Base-by-base conservation (phyloP, 345 rosid genomes). In the Brassica rapa region DNA sequence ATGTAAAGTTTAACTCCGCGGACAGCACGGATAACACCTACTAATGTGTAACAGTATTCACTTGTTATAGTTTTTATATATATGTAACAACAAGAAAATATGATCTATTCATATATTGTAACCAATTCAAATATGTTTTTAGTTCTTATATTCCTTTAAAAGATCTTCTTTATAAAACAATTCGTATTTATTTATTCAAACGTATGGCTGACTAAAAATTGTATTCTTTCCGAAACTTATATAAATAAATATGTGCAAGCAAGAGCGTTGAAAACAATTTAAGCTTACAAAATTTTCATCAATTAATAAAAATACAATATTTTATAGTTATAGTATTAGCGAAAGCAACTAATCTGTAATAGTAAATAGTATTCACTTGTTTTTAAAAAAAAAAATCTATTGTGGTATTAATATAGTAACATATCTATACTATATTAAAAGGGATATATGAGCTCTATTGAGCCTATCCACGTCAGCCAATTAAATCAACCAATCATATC, bases 11-110 rank as follows among this genome's bases (percentile, higher is more conserved):
- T 27, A 67, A 24, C n/a, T 49, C 56, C 25, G 10, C 64, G 4
- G 39, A 62, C 56, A 12, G 30, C 64, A 10, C 39, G 57, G 37
- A 16, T 69, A 62, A 23, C 80, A 64, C 71, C 71, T 77, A 56
- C 19, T 39, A 41, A 29, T 57, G n/a, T 66, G 55, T 72, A 19
- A 27, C 65, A 64, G 25, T 30, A 30, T 3, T 43, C 39, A 72
- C 68, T 10, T 64, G 53, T 49, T 66, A 23, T 41, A 9, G 81
- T 66, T 66, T 55, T 72, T 60, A 25, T 27, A 21, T 66, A 66
- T 35, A 41, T 60, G 77, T 72, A 56, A 56, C 57, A 39, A 15
- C 8, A 25, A 59, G n/a, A 10, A 49, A 21, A 51, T 0, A 6
- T 7, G 10, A 39, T 14, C 19, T 56, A 29, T 43, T 19, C 32